These are phyloP conservation scores for Emergomyces orientalis DNA, from an alignment of 2,329 filamentous ascomycete species.

Conservation along the genomic window DNA sequence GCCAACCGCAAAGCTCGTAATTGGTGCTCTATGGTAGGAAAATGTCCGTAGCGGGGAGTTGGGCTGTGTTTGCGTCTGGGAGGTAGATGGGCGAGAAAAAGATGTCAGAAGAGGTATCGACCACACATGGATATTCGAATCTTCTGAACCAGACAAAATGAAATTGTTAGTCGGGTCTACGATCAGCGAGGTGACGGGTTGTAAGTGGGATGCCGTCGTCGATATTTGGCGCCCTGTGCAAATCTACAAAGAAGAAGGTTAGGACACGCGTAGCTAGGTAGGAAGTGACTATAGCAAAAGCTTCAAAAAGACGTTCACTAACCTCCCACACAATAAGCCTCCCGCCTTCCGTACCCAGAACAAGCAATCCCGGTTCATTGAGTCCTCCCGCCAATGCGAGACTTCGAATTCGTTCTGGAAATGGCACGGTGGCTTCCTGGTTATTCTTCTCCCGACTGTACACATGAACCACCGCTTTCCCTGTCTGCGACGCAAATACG, in stretches of 20 bases:
- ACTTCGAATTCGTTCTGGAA: slow-evolving; percentile 76
- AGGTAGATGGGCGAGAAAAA: slow-evolving; percentile 41
- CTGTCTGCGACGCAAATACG: slow-evolving; percentile 81
- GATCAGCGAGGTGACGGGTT: slow-evolving; percentile 61
- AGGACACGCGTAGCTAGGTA: not conserved
- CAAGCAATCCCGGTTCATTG: slow-evolving; percentile 48
- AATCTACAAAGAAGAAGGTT: slow-evolving; percentile 22
- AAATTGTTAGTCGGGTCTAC: slow-evolving; percentile 54
- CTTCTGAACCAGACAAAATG: slow-evolving; percentile 43
- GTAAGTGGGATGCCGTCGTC: slow-evolving; percentile 35
- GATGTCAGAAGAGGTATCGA: slow-evolving; percentile 65
- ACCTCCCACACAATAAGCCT: slow-evolving; percentile 91
- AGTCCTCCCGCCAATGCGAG: slow-evolving; percentile 60
- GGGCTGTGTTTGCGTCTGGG: slow-evolving; percentile 34
- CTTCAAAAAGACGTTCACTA: slow-evolving; percentile 23
- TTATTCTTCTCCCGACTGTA: slow-evolving; percentile 76
- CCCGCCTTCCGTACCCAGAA: slow-evolving; percentile 75
- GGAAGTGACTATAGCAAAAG: not conserved
- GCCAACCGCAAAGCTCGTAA: slow-evolving; percentile 46
- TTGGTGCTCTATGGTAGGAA: slow-evolving; percentile 53
- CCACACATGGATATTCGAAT: slow-evolving; percentile 91
- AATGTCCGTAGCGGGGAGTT: slow-evolving; percentile 67
- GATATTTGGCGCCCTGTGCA: slow-evolving; percentile 39
- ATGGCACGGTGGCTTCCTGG: slow-evolving; percentile 80
- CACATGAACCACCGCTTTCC: slow-evolving; percentile 87